These are phyloP conservation scores for Draba incana DNA, from an alignment of 345 rosid genomes.

Conservation along the genomic window DNA sequence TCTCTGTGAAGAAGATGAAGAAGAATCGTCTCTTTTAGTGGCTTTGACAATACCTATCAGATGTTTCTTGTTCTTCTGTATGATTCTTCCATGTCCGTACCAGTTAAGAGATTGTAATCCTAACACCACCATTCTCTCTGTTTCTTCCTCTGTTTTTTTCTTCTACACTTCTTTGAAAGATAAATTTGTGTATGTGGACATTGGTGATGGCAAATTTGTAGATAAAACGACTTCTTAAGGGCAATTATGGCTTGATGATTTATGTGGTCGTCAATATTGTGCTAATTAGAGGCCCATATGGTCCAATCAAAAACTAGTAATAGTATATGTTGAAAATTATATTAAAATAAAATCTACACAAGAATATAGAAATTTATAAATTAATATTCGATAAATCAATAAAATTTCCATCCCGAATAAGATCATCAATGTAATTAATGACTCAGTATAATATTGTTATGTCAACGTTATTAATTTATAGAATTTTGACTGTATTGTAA, in stretches of 20 bases:
- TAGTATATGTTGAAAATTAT: too few species aligned
- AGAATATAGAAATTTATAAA: too few species aligned
- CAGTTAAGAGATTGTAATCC: slow-evolving; percentile 22
- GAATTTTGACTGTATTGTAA: too few species aligned
- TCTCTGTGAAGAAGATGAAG: slow-evolving; percentile 40
- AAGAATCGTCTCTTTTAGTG: slow-evolving; percentile 26
- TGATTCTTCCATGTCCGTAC: slow-evolving; percentile 23
- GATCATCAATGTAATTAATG: too few species aligned
- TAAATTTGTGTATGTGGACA: slow-evolving; percentile 33
- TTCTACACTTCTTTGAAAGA: slow-evolving; percentile 13
- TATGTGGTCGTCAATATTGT: background rate
- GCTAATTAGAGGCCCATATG: slow-evolving; percentile 9
- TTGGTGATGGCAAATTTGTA: slow-evolving; percentile 30
- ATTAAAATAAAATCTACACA: too few species aligned
- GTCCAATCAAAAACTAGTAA: too few species aligned
- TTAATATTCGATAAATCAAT: too few species aligned
- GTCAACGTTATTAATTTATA: too few species aligned
- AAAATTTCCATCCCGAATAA: too few species aligned
- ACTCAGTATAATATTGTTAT: too few species aligned
- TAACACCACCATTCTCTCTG: slow-evolving; percentile 30
- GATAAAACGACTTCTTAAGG: background rate
- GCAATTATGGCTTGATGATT: background rate
- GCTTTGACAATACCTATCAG: slow-evolving; percentile 17
- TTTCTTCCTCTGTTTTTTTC: slow-evolving; percentile 15
- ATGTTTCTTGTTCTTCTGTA: slow-evolving; percentile 24